Conservation (phyloP, 2,329 filamentous ascomycete genomes). For the Phialemoniopsis sp. region DNA sequence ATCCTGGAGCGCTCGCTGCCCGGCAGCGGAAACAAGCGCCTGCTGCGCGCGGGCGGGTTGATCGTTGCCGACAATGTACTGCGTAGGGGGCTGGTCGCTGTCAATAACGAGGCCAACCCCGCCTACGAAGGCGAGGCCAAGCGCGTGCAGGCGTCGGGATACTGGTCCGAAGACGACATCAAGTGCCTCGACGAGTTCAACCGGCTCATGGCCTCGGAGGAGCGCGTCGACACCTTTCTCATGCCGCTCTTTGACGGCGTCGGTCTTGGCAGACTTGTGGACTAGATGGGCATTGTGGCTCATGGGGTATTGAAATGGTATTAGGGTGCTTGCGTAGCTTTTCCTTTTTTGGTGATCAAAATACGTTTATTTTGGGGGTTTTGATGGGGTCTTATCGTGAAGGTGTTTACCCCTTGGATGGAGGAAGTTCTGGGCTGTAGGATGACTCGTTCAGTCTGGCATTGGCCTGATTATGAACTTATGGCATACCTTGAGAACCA, state of each 20-base stretch:
- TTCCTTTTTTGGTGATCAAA: no score
- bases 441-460: no score
- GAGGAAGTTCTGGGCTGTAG: no score
- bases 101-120: conserved; percentile 25
- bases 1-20: conserved; percentile 39
- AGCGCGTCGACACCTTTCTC: conserved; percentile 27
- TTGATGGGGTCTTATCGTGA: no score
- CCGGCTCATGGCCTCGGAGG: conserved; percentile 18
- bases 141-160: conserved; percentile 3
- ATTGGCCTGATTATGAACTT: no score
- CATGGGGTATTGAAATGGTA: no score
- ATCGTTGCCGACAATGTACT: conserved; percentile 53
- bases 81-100: conserved; percentile 41
- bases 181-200: conserved; percentile 26
- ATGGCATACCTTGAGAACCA: no score
- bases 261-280: conserved; percentile 19
- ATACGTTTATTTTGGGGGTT: no score
- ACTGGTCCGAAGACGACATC: conserved; percentile 9
- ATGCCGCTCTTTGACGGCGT: conserved; percentile 34
- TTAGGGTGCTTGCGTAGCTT: no score
- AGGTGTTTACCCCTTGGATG: no score
- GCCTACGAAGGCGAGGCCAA: conserved; percentile 4
- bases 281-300: conserved; percentile 6
- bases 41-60: conserved; percentile 43
- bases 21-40: conserved; percentile 24